phyloP scores from a whole-genome alignment of 306 rosid species.

The Dryas octopetala region DNA sequence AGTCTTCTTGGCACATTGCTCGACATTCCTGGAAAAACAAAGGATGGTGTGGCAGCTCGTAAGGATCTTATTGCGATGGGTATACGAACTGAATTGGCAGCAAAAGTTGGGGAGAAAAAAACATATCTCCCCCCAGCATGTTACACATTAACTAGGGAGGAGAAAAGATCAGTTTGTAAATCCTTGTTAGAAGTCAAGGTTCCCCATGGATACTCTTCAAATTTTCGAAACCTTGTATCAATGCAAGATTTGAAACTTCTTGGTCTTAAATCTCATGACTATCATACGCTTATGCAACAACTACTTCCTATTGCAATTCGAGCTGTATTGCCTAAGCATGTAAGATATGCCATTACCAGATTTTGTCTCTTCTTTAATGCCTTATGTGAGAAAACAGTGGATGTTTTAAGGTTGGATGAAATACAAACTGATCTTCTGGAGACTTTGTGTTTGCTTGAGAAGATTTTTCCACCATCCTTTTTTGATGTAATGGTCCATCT shows the following conservation, averaged over 20 bases:
- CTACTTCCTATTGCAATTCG: background rate
- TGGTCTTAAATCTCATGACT: background rate
- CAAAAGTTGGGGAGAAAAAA: background rate
- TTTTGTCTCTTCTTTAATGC: background rate
- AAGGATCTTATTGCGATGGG: background rate
- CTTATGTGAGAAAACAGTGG: background rate
- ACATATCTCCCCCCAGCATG: background rate
- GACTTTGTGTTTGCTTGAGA: background rate
- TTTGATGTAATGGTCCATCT: background rate
- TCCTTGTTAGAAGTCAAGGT: background rate
- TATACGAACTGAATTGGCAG: background rate
- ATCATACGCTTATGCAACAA: constrained; percentile 3
- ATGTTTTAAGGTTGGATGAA: background rate
- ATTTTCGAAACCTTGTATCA: background rate
- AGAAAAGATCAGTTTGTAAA: background rate
- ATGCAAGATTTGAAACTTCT: background rate
- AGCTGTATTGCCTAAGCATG: background rate
- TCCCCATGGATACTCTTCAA: background rate
- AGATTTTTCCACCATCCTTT: background rate
- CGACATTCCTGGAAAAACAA: constrained; percentile 8
- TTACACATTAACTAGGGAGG: background rate
- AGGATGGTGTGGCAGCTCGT: background rate
- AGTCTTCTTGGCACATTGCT: background rate
- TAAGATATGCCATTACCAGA: background rate
- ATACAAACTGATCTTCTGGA: background rate